These are phyloP conservation scores for Arthrobotrys entomopaga DNA, from an alignment of 2,329 filamentous ascomycete genomes.

Conservation along the genomic window DNA sequence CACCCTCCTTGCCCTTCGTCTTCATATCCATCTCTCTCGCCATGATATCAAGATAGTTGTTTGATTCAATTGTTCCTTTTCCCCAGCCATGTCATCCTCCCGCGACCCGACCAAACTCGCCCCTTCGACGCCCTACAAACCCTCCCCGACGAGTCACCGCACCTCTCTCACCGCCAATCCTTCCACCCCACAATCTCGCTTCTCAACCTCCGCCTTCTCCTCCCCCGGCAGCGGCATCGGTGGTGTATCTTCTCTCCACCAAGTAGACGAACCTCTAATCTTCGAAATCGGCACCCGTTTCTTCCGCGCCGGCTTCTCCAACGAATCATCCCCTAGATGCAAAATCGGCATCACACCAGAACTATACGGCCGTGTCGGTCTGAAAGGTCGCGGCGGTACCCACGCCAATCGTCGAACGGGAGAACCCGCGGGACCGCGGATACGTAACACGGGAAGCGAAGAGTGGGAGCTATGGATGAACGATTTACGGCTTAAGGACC, in stretches of 20 bases:
- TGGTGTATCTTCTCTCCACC: slow-evolving; percentile 65
- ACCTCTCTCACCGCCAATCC: slow-evolving; percentile 42
- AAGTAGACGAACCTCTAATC: slow-evolving; percentile 85
- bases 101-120: slow-evolving; percentile 53
- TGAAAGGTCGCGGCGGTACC: slow-evolving; percentile 73
- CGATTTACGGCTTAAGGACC: slow-evolving; percentile 77
- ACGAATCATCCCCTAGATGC: slow-evolving; percentile 79
- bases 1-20: neutral
- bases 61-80: slow-evolving; percentile 6
- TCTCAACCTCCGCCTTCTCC: slow-evolving; percentile 65
- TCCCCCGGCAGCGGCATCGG: slow-evolving; percentile 64
- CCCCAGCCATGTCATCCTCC: slow-evolving; percentile 37
- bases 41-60: slow-evolving; percentile 42
- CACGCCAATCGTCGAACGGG: slow-evolving; percentile 67
- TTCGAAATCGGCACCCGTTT: slow-evolving; percentile 84
- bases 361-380: slow-evolving; percentile 79
- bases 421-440: slow-evolving; percentile 61
- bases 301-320: slow-evolving; percentile 84
- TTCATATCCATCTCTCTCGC: slow-evolving; percentile 24
- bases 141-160: slow-evolving; percentile 22
- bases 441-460: slow-evolving; percentile 69
- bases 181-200: slow-evolving; percentile 49
- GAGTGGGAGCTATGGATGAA: slow-evolving; percentile 80
- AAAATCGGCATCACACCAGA: slow-evolving; percentile 77
- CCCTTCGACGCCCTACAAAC: slow-evolving; percentile 43